Conservation (phyloP, 352 stramenopile species). For the Phytopythium montanum region DNA sequence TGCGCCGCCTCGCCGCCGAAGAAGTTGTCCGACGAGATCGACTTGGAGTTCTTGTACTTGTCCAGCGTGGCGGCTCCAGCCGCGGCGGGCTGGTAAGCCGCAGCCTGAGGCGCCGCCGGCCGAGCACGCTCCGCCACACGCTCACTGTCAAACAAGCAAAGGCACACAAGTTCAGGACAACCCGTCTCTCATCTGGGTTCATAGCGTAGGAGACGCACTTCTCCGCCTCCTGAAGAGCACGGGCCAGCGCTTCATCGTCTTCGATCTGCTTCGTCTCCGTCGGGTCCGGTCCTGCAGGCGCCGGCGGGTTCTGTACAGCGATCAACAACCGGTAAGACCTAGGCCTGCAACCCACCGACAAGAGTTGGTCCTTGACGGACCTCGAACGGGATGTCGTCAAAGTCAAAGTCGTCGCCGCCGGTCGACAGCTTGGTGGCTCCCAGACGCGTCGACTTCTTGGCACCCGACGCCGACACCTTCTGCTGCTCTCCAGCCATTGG, state of each 20-base stretch:
- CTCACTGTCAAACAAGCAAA: slow-evolving; percentile 21
- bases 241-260: slow-evolving; percentile 81
- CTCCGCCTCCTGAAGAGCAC: slow-evolving; percentile 75
- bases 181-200: neutral
- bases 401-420: slow-evolving; percentile 74
- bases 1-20: slow-evolving; percentile 66
- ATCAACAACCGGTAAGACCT: neutral
- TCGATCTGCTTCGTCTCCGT: slow-evolving; percentile 77
- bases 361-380: slow-evolving; percentile 22
- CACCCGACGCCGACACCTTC: slow-evolving; percentile 30
- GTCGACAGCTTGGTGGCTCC: slow-evolving; percentile 78
- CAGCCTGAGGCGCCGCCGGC: slow-evolving; percentile 8
- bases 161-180: neutral
- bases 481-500: slow-evolving; percentile 3
- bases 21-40: slow-evolving; percentile 89
- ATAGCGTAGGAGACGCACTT: slow-evolving; percentile 35
- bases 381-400: slow-evolving; percentile 87
- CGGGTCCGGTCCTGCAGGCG: slow-evolving; percentile 24
- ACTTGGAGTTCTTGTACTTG: slow-evolving; percentile 93
- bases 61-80: slow-evolving; percentile 58
- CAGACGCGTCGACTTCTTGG: slow-evolving; percentile 55
- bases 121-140: slow-evolving; percentile 7
- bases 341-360: neutral
- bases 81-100: slow-evolving; percentile 21
- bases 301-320: slow-evolving; percentile 55